Evolutionary conservation across 2,329 filamentous ascomycete species (phyloP).

Genomic region (Ciborinia camelliae): DNA sequence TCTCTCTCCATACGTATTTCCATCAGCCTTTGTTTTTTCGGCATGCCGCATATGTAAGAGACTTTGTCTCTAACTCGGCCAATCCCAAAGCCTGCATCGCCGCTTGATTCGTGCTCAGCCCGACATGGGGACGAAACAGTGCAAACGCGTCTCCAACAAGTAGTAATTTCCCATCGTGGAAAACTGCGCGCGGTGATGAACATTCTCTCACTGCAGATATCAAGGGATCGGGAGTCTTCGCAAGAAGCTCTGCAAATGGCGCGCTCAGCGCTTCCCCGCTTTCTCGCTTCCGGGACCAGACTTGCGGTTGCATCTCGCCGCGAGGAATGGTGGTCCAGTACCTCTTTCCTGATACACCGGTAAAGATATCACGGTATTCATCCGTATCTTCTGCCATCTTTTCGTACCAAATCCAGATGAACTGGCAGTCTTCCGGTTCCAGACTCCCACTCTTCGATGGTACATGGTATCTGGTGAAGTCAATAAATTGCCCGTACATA

Average conservation of each 20-base stretch:
- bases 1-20: neutral
- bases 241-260: neutral
- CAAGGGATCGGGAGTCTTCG: neutral
- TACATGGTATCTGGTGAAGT: neutral
- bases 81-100: too few relatives aligned
- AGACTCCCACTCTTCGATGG: neutral
- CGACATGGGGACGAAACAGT: neutral
- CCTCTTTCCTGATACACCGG: neutral
- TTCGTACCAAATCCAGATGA: slow-evolving; percentile 7
- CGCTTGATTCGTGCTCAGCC: neutral
- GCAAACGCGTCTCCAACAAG: neutral
- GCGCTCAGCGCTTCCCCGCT: neutral
- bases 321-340: neutral
- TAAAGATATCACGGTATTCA: neutral
- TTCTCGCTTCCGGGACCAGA: neutral
- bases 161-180: slow-evolving; percentile 2
- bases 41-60: neutral
- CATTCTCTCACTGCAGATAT: neutral
- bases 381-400: neutral
- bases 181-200: neutral
- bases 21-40: neutral
- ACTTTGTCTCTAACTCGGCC: too few relatives aligned
- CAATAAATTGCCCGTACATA: neutral
- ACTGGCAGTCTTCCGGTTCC: neutral
- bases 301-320: neutral